Conservation (phyloP, 805 yeast genomes). For the Teunomyces gatunensis region DNA sequence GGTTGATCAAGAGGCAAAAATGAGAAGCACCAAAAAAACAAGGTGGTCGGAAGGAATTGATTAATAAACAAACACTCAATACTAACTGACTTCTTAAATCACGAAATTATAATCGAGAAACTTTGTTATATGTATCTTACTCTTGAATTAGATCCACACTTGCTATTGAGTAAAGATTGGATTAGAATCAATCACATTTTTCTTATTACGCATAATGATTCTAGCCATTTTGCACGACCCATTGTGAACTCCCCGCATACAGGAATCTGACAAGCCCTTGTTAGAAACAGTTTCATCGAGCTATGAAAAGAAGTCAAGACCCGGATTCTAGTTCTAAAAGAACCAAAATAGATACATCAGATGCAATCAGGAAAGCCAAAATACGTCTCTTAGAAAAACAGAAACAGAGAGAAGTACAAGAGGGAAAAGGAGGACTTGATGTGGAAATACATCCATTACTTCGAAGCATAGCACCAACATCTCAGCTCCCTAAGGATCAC, state of each 20-base stretch:
- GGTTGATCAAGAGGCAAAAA: neutral
- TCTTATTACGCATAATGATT: neutral
- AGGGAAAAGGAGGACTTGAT: constrained; percentile 23
- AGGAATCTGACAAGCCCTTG: neutral
- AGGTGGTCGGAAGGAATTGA: neutral
- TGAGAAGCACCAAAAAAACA: neutral
- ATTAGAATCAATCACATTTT: neutral
- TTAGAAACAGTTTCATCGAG: neutral
- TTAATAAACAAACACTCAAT: neutral
- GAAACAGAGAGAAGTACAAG: neutral
- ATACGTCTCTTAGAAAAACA: constrained; percentile 7
- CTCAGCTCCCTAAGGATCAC: constrained; percentile 22
- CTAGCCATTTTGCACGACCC: constrained; percentile 2
- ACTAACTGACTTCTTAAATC: neutral
- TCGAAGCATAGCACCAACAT: constrained; percentile 23
- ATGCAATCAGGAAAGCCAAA: constrained; percentile 10
- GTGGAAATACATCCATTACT: constrained; percentile 40
- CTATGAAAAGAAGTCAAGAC: constrained; percentile 2
- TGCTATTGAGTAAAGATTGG: neutral
- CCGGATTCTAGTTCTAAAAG: neutral
- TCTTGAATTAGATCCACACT: neutral
- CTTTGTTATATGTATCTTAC: neutral
- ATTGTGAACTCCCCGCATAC: neutral
- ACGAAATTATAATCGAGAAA: neutral
- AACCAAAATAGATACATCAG: neutral